These are phyloP conservation scores for Paecilomyces niveus DNA, from an alignment of 2,329 filamentous ascomycete species.

Conservation along the genomic window DNA sequence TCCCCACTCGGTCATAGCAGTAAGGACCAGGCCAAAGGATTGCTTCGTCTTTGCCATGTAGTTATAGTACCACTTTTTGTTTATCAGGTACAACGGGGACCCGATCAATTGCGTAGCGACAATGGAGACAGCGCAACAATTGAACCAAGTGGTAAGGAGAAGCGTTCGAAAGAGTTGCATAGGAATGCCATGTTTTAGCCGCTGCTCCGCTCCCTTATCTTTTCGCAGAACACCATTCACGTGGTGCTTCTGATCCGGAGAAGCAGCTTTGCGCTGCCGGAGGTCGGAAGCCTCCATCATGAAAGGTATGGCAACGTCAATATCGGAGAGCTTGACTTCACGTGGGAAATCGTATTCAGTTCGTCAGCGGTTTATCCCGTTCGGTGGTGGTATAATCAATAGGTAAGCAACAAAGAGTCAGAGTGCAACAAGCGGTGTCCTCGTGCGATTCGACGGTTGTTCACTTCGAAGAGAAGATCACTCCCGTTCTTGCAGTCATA, in stretches of 20 bases:
- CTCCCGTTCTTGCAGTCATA: background rate
- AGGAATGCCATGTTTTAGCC: constrained; percentile 38
- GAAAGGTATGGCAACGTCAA: background rate
- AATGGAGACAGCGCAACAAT: constrained; percentile 34
- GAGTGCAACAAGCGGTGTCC: background rate
- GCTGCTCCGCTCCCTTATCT: constrained; percentile 19
- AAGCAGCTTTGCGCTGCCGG: constrained; percentile 22
- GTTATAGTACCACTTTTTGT: constrained; percentile 54
- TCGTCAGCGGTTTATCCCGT: background rate
- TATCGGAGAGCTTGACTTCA: background rate
- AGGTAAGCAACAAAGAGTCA: background rate
- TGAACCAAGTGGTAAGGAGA: constrained; percentile 39
- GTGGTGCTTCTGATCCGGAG: constrained; percentile 10
- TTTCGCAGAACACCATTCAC: constrained; percentile 12
- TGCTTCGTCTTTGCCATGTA: constrained; percentile 62
- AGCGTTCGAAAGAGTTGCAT: constrained; percentile 41
- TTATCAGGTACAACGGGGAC: constrained; percentile 54
- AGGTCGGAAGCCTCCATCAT: constrained; percentile 25
- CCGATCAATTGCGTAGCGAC: constrained; percentile 55
- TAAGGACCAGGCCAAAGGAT: constrained; percentile 56
- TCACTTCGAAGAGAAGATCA: background rate
- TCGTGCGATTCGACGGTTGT: background rate
- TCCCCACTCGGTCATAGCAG: constrained; percentile 57
- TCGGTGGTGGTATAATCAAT: background rate
- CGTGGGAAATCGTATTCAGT: background rate